Conservation (phyloP, 2,329 filamentous ascomycete species). For the Colletotrichum coccodes region DNA sequence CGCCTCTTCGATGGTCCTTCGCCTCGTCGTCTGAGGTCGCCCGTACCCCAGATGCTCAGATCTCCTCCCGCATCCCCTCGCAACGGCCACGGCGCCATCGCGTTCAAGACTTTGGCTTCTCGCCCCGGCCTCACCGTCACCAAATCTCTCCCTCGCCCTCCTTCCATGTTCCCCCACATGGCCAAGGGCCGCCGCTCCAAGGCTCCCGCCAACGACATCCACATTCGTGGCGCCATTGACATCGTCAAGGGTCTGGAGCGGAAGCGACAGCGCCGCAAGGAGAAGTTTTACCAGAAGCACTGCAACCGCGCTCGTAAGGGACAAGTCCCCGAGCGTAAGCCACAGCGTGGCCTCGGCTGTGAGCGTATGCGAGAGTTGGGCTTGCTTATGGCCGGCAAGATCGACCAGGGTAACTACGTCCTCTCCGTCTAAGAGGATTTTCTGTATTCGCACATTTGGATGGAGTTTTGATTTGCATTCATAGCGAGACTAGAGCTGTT, state of each 20-base stretch:
- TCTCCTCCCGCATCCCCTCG: conserved; percentile 60
- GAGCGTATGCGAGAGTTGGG: conserved; percentile 91
- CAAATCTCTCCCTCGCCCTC: conserved; percentile 85
- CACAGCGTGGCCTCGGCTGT: conserved; percentile 85
- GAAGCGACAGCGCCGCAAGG: conserved; percentile 91
- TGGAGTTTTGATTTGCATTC: conserved; percentile 21
- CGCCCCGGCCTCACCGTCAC: conserved; percentile 79
- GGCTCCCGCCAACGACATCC: conserved; percentile 58
- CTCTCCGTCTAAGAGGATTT: conserved; percentile 68
- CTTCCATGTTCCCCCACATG: conserved; percentile 73
- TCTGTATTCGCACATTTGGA: conserved; percentile 6
- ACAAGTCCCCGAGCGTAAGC: conserved; percentile 69
- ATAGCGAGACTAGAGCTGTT: conserved; percentile 9
- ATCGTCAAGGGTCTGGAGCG: conserved; percentile 96
- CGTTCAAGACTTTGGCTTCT: conserved; percentile 59
- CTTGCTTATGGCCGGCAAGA: conserved; percentile 85
- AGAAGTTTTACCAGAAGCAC: conserved; percentile 91
- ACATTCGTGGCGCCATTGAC: conserved; percentile 92
- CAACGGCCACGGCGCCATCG: conserved; percentile 50
- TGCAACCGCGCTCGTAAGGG: conserved; percentile 84
- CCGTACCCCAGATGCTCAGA: conserved; percentile 64
- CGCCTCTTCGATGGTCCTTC: conserved; percentile 74
- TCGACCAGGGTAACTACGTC: conserved; percentile 79
- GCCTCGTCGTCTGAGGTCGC: conserved; percentile 76
- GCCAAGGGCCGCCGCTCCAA: conserved; percentile 53